Evolutionary conservation across 2,329 filamentous ascomycete genomes (phyloP), one percentile per base, ranked within the genome.

Genomic region (Leptosphaerulina australis): DNA sequence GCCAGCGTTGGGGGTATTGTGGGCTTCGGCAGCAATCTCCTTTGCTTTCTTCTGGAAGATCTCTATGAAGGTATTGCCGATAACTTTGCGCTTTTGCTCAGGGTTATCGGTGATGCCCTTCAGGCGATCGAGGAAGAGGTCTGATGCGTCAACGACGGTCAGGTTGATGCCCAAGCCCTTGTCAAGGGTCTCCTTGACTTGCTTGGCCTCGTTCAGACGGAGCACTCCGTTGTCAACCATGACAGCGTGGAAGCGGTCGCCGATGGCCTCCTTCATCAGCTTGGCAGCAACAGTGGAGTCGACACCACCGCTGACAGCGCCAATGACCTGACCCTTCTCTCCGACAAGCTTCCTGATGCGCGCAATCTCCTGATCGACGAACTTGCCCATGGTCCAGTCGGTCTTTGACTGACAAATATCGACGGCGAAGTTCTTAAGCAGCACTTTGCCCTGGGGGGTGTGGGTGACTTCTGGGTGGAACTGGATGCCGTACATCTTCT

Each of bases 61-160:
- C 62, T 91, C 88, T 58, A 91, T 91, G 72, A 91, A 89, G 17
- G 83, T 89, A 56, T 81, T 83, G 47, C 91, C 92, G 55, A 97
- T 97, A 63, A 97, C 86, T 77, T 96, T 96, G 46, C 92, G 82
- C 81, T 96, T 97, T 69, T 83, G 83, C 75, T 97, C 92, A 0
- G 93, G 92, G 48, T 89, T 77, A 41, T 77, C 90, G 0, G 76
- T 78, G 20, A 96, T 83, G 14, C 91, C 93, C 58, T 84, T 82
- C 1, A 97, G 84, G 18, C 85, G 81, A 22, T 77, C 76, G n/a
- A 97, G 79, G 79, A 97, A 97, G 20, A 83, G 77, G 53, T 95
- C 80, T 8, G 82, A 81, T 0, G 85, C 91, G 69, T 97, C 88
- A 2, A 95, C 84, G 21, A 97, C 87, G 0, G 90, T 96, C 2